Evolutionary conservation across 2,329 filamentous ascomycete genomes (phyloP).

Genomic region (Colletotrichum cuscutae): DNA sequence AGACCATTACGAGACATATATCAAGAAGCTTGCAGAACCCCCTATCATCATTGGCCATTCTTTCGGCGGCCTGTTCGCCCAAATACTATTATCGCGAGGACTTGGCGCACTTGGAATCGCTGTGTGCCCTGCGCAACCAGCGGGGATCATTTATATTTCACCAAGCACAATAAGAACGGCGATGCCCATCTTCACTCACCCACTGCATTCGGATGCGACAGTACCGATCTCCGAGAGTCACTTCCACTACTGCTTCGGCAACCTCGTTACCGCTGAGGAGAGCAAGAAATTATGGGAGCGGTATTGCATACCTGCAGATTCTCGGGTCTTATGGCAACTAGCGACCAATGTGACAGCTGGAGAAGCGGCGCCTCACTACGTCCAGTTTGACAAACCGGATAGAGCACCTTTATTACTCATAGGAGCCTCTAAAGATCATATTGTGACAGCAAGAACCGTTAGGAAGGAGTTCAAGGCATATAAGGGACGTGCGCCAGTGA

Average conservation of each 20-base stretch:
- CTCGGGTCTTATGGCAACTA: conserved; percentile 38
- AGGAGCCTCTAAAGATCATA: conserved; percentile 36
- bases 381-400: conserved; percentile 30
- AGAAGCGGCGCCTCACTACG: conserved; percentile 22
- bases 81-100: conserved; percentile 37
- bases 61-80: conserved; percentile 38
- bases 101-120: conserved; percentile 35
- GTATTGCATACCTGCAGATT: conserved; percentile 37
- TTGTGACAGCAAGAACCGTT: conserved; percentile 36
- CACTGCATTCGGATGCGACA: conserved; percentile 33
- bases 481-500: conserved; percentile 29
- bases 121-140: conserved; percentile 36
- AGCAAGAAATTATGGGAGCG: conserved; percentile 34
- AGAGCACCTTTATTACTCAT: conserved; percentile 35
- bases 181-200: conserved; percentile 34
- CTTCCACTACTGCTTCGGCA: conserved; percentile 39
- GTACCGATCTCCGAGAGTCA: conserved; percentile 35
- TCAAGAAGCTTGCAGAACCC: conserved; percentile 32
- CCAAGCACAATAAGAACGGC: conserved; percentile 35
- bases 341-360: conserved; percentile 28
- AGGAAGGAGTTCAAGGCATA: conserved; percentile 36
- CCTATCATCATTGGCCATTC: conserved; percentile 40
- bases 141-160: conserved; percentile 35
- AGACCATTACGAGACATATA: conserved; percentile 37
- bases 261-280: conserved; percentile 33